These are phyloP conservation scores for Dactylellina parvicollis DNA, from an alignment of 2,329 filamentous ascomycete genomes.

Conservation along the genomic window DNA sequence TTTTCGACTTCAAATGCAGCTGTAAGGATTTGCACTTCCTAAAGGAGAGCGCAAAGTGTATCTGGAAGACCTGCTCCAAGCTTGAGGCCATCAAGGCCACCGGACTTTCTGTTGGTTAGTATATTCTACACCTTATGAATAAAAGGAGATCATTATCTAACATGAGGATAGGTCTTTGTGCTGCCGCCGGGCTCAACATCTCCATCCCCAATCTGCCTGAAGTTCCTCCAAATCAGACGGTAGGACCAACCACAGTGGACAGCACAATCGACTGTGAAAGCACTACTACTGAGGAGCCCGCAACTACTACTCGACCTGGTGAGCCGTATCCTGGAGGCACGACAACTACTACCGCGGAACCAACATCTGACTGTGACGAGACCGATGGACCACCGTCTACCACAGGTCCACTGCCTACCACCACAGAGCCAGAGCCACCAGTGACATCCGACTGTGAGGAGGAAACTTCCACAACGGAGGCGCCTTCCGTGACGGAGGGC, in stretches of 20 bases:
- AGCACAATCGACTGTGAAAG: conserved; percentile 50
- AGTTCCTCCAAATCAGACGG: conserved; percentile 17
- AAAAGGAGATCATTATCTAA: conserved; percentile 2
- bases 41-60: conserved; percentile 41
- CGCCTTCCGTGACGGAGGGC: conserved; percentile 24
- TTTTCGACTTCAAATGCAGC: conserved; percentile 55
- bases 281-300: conserved; percentile 32
- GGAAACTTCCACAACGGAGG: conserved; percentile 22
- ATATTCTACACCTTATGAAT: not conserved
- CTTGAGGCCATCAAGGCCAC: conserved; percentile 39
- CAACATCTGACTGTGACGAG: conserved; percentile 54
- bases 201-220: conserved; percentile 36
- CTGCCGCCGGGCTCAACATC: conserved; percentile 32
- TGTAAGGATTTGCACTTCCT: conserved; percentile 55
- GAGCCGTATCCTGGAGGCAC: conserved; percentile 45
- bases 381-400: conserved; percentile 40
- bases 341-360: conserved; percentile 46
- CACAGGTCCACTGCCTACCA: conserved; percentile 25
- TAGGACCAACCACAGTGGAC: conserved; percentile 47
- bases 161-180: conserved; percentile 30
- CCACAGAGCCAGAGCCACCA: conserved; percentile 18
- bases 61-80: conserved; percentile 42
- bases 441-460: conserved; percentile 37
- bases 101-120: conserved; percentile 45
- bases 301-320: conserved; percentile 47